Percentiles rank a stretch among this genome's conserved stretches.
Conservation (phyloP, 352 stramenopile species). For the Pythium coloratum region DNA sequence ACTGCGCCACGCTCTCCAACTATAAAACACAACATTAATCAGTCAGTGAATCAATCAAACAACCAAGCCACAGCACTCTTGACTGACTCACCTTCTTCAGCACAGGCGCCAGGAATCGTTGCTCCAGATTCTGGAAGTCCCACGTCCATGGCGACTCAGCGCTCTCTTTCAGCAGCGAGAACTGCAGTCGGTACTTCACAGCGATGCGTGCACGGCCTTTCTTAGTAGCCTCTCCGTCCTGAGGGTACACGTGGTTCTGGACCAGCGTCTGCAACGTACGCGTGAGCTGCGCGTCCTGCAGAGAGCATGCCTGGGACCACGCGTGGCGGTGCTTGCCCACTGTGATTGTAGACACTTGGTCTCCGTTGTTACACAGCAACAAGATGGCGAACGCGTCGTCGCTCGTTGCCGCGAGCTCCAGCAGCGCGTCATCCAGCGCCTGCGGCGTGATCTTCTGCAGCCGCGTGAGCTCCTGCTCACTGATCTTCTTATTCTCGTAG, state of each 20-base stretch:
- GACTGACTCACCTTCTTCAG: conserved; percentile 41
- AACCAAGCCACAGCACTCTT: neutral
- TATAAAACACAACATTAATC: conserved; percentile 10
- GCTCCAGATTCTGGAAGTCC: conserved; percentile 40
- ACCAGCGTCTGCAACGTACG: conserved; percentile 39
- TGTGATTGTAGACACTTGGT: conserved; percentile 25
- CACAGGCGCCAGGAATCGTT: conserved; percentile 42
- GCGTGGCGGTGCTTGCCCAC: conserved; percentile 69
- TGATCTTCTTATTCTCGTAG: neutral
- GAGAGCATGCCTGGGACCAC: conserved; percentile 39
- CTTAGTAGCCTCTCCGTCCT: neutral
- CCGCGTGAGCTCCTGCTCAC: neutral
- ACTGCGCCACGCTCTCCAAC: conserved; percentile 50
- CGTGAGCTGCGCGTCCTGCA: conserved; percentile 16
- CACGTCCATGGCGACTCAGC: conserved; percentile 44
- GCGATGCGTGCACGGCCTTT: conserved; percentile 43
- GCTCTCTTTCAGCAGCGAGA: conserved; percentile 66
- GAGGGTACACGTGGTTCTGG: conserved; percentile 43
- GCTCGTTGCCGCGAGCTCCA: conserved; percentile 6
- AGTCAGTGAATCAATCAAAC: neutral
- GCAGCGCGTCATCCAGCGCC: conserved; percentile 35
- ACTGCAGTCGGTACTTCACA: conserved; percentile 66
- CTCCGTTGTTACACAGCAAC: conserved; percentile 17
- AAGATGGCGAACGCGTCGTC: conserved; percentile 23
- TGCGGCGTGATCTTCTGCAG: conserved; percentile 2